These are phyloP conservation scores for Auxenochlorella pyrenoidosa DNA, from an alignment of 139 green algal species.

Conservation along the genomic window DNA sequence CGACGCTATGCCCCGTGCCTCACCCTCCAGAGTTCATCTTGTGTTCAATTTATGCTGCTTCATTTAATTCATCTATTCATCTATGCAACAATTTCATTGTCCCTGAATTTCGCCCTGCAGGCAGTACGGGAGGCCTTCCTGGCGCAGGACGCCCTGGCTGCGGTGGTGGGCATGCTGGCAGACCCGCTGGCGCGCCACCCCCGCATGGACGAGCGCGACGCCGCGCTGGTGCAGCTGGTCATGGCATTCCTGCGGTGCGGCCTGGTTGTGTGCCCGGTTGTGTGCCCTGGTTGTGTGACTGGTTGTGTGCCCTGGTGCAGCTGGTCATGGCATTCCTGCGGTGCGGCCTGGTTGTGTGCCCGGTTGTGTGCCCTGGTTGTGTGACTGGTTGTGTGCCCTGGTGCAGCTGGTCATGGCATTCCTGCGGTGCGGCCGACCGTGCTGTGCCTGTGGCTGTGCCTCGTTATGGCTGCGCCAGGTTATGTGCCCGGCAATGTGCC, in stretches of 20 bases:
- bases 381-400: too few species aligned
- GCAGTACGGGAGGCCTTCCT: constrained; percentile 76
- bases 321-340: constrained; percentile 86
- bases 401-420: constrained; percentile 90
- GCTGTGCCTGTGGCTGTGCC: neutral
- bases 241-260: constrained; percentile 78
- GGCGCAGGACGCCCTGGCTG: constrained; percentile 67
- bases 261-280: too few species aligned
- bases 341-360: too few species aligned
- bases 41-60: neutral
- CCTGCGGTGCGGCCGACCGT: neutral
- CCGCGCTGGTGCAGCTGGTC: constrained; percentile 83
- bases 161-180: constrained; percentile 73
- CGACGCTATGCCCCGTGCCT: too few species aligned
- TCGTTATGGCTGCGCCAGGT: too few species aligned
- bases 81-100: too few species aligned
- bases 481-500: too few species aligned
- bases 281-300: too few species aligned
- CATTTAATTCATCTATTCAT: neutral
- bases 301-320: constrained; percentile 74
- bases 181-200: constrained; percentile 78
- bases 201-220: constrained; percentile 66
- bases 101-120: too few species aligned
- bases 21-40: too few species aligned
- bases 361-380: too few species aligned